These are phyloP conservation scores for Lentinus brumalis DNA, from an alignment of 768 basidiomycete genomes.

Conservation along the genomic window DNA sequence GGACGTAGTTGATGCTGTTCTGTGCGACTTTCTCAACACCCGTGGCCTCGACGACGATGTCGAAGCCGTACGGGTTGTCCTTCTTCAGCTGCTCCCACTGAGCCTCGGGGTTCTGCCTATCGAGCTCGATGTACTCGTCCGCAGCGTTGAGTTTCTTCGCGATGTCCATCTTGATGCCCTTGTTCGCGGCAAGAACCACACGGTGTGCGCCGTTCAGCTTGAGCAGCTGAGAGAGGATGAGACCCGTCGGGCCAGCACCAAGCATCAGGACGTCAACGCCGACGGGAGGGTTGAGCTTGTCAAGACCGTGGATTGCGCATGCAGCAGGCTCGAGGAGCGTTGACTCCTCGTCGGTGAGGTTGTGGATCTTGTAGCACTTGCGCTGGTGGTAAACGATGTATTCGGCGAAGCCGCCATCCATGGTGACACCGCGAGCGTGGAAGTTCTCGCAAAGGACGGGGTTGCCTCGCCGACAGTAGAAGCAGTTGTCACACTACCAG, in stretches of 20 bases:
- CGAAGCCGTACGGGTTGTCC: constrained; percentile 87
- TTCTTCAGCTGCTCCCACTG: constrained; percentile 84
- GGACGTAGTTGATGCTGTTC: constrained; percentile 86
- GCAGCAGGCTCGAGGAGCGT: constrained; percentile 90
- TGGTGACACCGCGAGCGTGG: constrained; percentile 74
- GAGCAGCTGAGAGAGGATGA: constrained; percentile 85
- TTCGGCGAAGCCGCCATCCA: constrained; percentile 88
- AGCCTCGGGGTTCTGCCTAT: constrained; percentile 68
- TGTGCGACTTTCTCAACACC: constrained; percentile 88
- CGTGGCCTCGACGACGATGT: constrained; percentile 64
- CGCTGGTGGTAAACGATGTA: constrained; percentile 77
- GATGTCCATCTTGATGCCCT: constrained; percentile 88
- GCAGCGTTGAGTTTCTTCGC: constrained; percentile 77
- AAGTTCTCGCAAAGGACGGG: constrained; percentile 86
- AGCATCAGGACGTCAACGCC: constrained; percentile 84
- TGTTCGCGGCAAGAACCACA: constrained; percentile 86
- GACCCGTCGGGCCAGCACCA: constrained; percentile 87
- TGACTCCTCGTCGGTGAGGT: constrained; percentile 84
- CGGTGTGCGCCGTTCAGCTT: constrained; percentile 83
- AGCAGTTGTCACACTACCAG: constrained; percentile 76
- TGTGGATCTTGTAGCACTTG: constrained; percentile 87
- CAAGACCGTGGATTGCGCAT: constrained; percentile 90
- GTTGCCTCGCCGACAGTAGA: constrained; percentile 84
- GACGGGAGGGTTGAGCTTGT: constrained; percentile 81
- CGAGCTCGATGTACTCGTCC: constrained; percentile 87